Percentiles rank a stretch among this genome's conserved stretches.
Evolutionary conservation across 2,329 filamentous ascomycete species (phyloP).

Genomic region (Stagonosporopsis vannaccii): DNA sequence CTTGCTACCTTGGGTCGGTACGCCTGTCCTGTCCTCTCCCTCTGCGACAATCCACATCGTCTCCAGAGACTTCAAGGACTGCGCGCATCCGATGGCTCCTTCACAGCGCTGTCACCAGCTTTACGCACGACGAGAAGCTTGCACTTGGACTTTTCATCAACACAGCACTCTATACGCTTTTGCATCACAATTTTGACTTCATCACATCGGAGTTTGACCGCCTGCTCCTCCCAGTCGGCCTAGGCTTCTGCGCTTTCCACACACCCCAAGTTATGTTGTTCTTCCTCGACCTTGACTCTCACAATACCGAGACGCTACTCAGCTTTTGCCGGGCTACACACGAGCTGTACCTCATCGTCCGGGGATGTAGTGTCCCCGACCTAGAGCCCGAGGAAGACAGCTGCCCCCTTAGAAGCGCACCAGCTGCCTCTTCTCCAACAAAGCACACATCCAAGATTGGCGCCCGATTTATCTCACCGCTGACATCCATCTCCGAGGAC

Average conservation of each 20-base stretch:
- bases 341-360: not conserved
- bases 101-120: not conserved
- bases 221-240: conserved; percentile 1
- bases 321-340: not conserved
- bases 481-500: conserved; percentile 12
- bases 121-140: not conserved
- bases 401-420: not conserved
- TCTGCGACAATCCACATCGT: not conserved
- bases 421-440: not conserved
- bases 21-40: not conserved
- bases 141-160: not conserved
- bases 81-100: not conserved
- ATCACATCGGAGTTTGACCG: conserved; percentile 2
- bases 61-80: not conserved
- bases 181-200: conserved; percentile 2
- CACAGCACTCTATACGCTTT: not conserved
- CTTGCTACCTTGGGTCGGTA: not conserved
- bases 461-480: conserved; percentile 4
- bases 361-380: not conserved
- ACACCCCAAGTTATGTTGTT: not conserved
- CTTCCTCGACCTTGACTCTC: not conserved
- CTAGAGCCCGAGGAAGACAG: too few relatives aligned
- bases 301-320: not conserved
- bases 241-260: conserved; percentile 5
- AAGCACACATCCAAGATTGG: conserved; percentile 7